Evolutionary conservation across 2,329 filamentous ascomycete genomes (phyloP).

Genomic region (Aspergillus sojae): DNA sequence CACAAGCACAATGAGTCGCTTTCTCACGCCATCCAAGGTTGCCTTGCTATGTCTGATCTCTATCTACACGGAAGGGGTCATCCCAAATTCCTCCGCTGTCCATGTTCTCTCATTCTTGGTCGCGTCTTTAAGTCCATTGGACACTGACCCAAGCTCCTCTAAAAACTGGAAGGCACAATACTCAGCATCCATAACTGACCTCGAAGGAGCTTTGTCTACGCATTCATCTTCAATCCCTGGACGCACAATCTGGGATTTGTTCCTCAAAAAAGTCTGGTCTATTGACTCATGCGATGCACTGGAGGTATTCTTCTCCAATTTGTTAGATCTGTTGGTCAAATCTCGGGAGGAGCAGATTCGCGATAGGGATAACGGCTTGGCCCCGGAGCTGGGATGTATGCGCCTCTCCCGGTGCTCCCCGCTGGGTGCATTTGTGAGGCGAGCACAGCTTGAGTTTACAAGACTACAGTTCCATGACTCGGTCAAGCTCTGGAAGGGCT

Average conservation of each 20-base stretch:
- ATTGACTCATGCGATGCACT: slow-evolving; percentile 80
- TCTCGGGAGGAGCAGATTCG: slow-evolving; percentile 63
- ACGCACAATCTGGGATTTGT: slow-evolving; percentile 82
- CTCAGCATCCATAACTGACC: slow-evolving; percentile 45
- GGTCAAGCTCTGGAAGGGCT: slow-evolving; percentile 76
- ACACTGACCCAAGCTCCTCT: slow-evolving; percentile 26
- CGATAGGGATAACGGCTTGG: slow-evolving; percentile 57
- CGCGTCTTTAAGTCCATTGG: slow-evolving; percentile 62
- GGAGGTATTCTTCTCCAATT: slow-evolving; percentile 71
- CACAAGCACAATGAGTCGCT: slow-evolving; percentile 66
- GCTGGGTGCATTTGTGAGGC: slow-evolving; percentile 77
- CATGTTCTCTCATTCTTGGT: slow-evolving; percentile 79
- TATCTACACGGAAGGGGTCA: slow-evolving; percentile 73
- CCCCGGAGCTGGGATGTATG: slow-evolving; percentile 56
- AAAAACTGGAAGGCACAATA: slow-evolving; percentile 34
- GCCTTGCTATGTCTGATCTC: slow-evolving; percentile 78
- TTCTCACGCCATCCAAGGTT: slow-evolving; percentile 86
- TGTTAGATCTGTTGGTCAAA: slow-evolving; percentile 62
- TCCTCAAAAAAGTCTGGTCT: slow-evolving; percentile 79
- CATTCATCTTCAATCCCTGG: slow-evolving; percentile 65
- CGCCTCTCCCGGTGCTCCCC: slow-evolving; percentile 74
- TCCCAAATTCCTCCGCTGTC: slow-evolving; percentile 71
- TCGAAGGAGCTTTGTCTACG: slow-evolving; percentile 50
- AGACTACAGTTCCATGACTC: slow-evolving; percentile 78
- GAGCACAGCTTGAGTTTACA: slow-evolving; percentile 76